Evolutionary conservation across 2,329 filamentous ascomycete species (phyloP).

Genomic region (Diplodia corticola): DNA sequence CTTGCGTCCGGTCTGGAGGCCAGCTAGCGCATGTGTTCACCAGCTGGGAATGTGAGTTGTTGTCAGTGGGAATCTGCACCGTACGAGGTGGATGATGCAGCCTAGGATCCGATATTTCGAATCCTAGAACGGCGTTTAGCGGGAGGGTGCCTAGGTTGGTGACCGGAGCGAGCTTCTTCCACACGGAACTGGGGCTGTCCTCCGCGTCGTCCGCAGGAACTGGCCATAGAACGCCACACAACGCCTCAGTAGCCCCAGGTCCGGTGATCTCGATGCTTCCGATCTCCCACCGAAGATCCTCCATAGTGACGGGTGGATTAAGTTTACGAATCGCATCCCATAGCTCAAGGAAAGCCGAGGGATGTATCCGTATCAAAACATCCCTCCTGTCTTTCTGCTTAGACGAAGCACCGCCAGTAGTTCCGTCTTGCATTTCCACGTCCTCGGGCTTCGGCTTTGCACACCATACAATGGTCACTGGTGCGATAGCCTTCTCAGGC

Average conservation of each 20-base stretch:
- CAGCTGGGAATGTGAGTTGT: slow-evolving; percentile 43
- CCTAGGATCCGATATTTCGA: slow-evolving; percentile 76
- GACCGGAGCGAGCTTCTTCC: slow-evolving; percentile 33
- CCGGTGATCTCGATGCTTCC: slow-evolving; percentile 70
- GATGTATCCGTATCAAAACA: slow-evolving; percentile 75
- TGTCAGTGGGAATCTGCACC: slow-evolving; percentile 33
- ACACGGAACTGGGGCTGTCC: slow-evolving; percentile 39
- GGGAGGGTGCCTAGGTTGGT: slow-evolving; percentile 64
- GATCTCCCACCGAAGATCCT: slow-evolving; percentile 71
- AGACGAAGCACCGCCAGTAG: slow-evolving; percentile 28
- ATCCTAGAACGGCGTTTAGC: slow-evolving; percentile 67
- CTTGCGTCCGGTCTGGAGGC: slow-evolving; percentile 60
- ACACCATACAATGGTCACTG: slow-evolving; percentile 75
- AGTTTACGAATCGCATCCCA: slow-evolving; percentile 64
- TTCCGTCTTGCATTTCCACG: slow-evolving; percentile 18
- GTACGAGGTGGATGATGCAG: slow-evolving; percentile 72
- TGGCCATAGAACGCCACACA: slow-evolving; percentile 68
- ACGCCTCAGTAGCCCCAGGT: slow-evolving; percentile 75
- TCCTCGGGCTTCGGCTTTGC: slow-evolving; percentile 38
- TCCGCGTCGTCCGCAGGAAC: slow-evolving; percentile 25
- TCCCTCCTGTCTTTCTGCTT: slow-evolving; percentile 48
- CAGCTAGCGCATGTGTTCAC: slow-evolving; percentile 65
- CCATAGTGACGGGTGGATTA: slow-evolving; percentile 61
- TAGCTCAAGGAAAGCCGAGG: slow-evolving; percentile 71
- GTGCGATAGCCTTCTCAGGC: slow-evolving; percentile 63